Percentiles rank a stretch among this genome's conserved stretches.
Conservation (phyloP, 2,329 filamentous ascomycete genomes). For the Diaporthe batatas region DNA sequence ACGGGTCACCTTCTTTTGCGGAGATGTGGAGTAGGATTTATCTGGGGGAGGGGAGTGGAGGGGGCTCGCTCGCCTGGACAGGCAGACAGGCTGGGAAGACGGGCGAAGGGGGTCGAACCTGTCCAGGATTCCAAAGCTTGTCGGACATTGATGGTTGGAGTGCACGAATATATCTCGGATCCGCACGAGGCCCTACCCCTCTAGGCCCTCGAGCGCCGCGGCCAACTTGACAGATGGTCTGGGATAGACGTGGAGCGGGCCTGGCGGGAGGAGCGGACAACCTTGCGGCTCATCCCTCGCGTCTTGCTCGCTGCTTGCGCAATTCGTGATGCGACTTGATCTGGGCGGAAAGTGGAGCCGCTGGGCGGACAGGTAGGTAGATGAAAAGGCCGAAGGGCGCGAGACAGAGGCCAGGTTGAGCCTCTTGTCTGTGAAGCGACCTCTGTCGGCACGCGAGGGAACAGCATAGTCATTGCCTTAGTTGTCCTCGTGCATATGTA, state of each 20-base stretch:
- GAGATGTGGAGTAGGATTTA: conserved; percentile 25
- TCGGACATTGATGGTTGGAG: neutral
- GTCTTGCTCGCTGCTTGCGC: conserved; percentile 33
- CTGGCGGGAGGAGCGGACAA: neutral
- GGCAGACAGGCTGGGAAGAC: neutral
- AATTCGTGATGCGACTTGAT: conserved; percentile 33
- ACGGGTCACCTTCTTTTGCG: conserved; percentile 25
- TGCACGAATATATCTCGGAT: conserved; percentile 32
- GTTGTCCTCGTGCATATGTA: conserved; percentile 13
- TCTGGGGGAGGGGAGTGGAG: conserved; percentile 10
- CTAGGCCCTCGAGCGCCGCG: too few species aligned
- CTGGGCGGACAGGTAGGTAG: conserved; percentile 4
- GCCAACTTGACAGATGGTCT: neutral
- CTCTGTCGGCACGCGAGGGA: conserved; percentile 28
- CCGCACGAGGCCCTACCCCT: conserved; percentile 5
- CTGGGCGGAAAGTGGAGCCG: conserved; percentile 24
- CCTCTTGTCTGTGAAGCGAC: conserved; percentile 3
- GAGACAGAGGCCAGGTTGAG: conserved; percentile 18
- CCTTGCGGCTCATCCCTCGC: conserved; percentile 18
- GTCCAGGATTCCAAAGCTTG: conserved; percentile 29
- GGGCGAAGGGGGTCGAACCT: conserved; percentile 17
- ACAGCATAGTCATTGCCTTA: conserved; percentile 4
- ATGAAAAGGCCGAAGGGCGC: conserved; percentile 34
- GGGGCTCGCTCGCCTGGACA: neutral
- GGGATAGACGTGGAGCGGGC: neutral